Evolutionary conservation across 1,284 basidiomycete genomes (phyloP).

Genomic region (Grifola frondosa): DNA sequence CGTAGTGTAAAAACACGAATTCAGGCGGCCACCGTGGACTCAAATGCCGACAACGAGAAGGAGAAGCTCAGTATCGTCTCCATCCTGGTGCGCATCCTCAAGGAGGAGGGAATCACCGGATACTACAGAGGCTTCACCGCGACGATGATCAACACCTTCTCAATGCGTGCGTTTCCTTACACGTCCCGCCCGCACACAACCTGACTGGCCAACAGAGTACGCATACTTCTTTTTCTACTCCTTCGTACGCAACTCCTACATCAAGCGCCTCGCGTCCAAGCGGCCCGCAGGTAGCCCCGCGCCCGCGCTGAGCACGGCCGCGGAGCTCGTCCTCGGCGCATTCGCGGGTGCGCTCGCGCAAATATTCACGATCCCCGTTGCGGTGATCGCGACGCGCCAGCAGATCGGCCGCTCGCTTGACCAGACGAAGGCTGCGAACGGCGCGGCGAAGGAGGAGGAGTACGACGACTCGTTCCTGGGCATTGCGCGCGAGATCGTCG

Average conservation of each 20-base stretch:
- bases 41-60: slow-evolving; percentile 49
- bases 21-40: slow-evolving; percentile 61
- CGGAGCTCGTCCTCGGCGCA: slow-evolving; percentile 88
- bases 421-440: slow-evolving; percentile 13
- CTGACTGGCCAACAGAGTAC: slow-evolving; percentile 65
- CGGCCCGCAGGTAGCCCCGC: slow-evolving; percentile 57
- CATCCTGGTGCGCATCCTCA: slow-evolving; percentile 70
- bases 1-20: slow-evolving; percentile 92
- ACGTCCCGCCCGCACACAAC: slow-evolving; percentile 33
- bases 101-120: slow-evolving; percentile 77
- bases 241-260: slow-evolving; percentile 81
- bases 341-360: slow-evolving; percentile 93
- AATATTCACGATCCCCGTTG: slow-evolving; percentile 97
- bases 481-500: slow-evolving; percentile 85
- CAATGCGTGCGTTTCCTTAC: slow-evolving; percentile 71
- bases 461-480: slow-evolving; percentile 71
- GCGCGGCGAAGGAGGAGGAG: slow-evolving; percentile 26
- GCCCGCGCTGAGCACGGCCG: slow-evolving; percentile 70
- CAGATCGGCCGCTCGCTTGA: slow-evolving; percentile 66
- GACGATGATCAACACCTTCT: slow-evolving; percentile 99
- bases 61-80: slow-evolving; percentile 61
- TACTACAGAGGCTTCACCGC: slow-evolving; percentile 94
- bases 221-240: slow-evolving; percentile 99
- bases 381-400: slow-evolving; percentile 96
- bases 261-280: slow-evolving; percentile 61